phyloP scores from a whole-genome alignment of 805 yeast genomes.

The Kodamaea hsintzibuensis region DNA sequence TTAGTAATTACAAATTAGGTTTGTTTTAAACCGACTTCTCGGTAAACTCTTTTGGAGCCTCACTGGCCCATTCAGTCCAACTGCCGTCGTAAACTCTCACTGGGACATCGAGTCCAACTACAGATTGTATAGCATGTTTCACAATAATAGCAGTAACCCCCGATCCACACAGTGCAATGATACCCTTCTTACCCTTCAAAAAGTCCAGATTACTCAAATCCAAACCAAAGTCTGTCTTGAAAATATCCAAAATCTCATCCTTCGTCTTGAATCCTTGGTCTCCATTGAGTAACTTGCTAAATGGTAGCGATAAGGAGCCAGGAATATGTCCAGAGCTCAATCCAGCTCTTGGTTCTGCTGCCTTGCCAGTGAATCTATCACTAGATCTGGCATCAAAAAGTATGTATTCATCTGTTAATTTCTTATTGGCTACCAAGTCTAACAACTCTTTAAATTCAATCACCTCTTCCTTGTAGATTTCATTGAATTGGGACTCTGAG shows the following conservation, averaged over 20 bases:
- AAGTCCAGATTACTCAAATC: conserved; percentile 28
- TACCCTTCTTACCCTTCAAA: conserved; percentile 53
- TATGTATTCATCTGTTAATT: conserved; percentile 47
- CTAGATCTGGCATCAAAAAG: conserved; percentile 81
- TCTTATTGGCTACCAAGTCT: conserved; percentile 52
- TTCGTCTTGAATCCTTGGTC: conserved; percentile 48
- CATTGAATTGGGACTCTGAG: conserved; percentile 29
- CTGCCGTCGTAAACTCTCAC: conserved; percentile 69
- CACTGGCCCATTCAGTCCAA: conserved; percentile 84
- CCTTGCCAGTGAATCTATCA: conserved; percentile 74
- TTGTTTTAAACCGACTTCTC: conserved; percentile 44
- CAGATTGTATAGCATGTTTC: conserved; percentile 59
- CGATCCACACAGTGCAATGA: conserved; percentile 90
- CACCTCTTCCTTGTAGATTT: conserved; percentile 46
- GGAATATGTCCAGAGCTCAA: conserved; percentile 89
- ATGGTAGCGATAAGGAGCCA: conserved; percentile 77
- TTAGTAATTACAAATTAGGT: too few species aligned
- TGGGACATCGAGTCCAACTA: conserved; percentile 38
- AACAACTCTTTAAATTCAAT: conserved; percentile 67
- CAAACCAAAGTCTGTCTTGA: conserved; percentile 37
- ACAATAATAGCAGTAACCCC: conserved; percentile 91
- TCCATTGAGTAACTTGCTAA: conserved; percentile 55
- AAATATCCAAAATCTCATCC: conserved; percentile 46
- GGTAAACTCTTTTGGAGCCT: conserved; percentile 60
- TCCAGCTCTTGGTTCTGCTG: conserved; percentile 89